Conservation (phyloP, 495 filamentous ascomycete genomes). For the Aspergillus baeticus region DNA sequence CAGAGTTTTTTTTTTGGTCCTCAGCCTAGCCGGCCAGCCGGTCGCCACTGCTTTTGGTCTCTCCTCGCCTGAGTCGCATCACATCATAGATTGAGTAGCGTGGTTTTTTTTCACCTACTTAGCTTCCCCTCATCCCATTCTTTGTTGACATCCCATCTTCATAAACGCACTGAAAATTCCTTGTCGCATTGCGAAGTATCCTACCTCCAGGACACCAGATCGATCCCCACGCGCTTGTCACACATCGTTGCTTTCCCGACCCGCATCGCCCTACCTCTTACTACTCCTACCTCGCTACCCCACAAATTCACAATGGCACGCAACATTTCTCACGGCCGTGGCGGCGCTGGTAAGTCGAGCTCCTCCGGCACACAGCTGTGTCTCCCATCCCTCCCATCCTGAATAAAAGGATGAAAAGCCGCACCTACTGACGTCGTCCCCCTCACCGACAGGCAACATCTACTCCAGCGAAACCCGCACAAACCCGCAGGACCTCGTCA, state of each 20-base stretch:
- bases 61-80: background rate
- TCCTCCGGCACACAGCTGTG: too few species aligned
- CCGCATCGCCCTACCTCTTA: background rate
- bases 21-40: background rate
- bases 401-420: too few species aligned
- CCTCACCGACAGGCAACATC: constrained; percentile 63
- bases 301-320: constrained; percentile 18
- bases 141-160: background rate
- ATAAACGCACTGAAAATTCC: background rate
- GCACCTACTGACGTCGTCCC: background rate
- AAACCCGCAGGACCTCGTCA: constrained; percentile 63
- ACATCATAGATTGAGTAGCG: background rate
- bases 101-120: background rate
- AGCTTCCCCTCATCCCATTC: background rate
- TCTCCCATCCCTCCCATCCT: background rate
- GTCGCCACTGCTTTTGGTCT: background rate
- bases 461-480: constrained; percentile 52
- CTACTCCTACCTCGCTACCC: background rate
- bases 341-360: constrained; percentile 47
- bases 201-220: background rate
- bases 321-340: constrained; percentile 52
- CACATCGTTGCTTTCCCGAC: background rate
- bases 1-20: background rate
- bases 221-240: background rate
- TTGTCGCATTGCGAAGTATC: background rate